Evolutionary conservation across 495 filamentous ascomycete genomes (phyloP).

Genomic region (Darksidea phi): DNA sequence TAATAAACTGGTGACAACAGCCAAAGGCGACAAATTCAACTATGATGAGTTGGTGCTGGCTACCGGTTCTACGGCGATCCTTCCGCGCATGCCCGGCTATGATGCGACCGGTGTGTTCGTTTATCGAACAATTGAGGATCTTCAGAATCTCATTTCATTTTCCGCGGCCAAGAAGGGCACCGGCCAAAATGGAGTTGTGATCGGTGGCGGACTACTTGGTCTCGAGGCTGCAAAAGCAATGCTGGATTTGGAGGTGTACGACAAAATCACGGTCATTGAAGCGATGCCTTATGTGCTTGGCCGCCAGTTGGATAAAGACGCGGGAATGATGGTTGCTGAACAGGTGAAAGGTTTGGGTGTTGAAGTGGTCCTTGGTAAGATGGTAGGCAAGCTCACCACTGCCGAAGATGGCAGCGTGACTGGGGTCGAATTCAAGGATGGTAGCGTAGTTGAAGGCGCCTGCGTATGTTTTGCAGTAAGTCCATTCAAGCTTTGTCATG

Average conservation of each 20-base stretch:
- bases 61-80: conserved; percentile 86
- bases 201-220: conserved; percentile 88
- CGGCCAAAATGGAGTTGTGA: conserved; percentile 72
- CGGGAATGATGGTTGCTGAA: conserved; percentile 79
- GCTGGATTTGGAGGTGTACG: conserved; percentile 83
- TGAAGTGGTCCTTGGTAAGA: conserved; percentile 75
- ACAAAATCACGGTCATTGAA: conserved; percentile 79
- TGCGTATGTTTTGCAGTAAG: conserved; percentile 85
- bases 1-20: conserved; percentile 67
- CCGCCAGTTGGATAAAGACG: conserved; percentile 82
- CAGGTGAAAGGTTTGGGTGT: conserved; percentile 79
- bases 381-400: conserved; percentile 70
- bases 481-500: conserved; percentile 17
- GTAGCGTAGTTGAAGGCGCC: conserved; percentile 74
- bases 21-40: conserved; percentile 63
- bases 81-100: conserved; percentile 75
- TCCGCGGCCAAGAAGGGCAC: conserved; percentile 63
- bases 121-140: conserved; percentile 86
- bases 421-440: conserved; percentile 84
- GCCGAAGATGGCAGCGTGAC: conserved; percentile 65
- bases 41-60: conserved; percentile 91
- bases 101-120: conserved; percentile 89
- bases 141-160: conserved; percentile 78
- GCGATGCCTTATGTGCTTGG: conserved; percentile 86
- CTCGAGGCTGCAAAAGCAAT: conserved; percentile 94